Percentiles rank a stretch among this genome's conserved stretches.
Evolutionary conservation across 768 basidiomycete species (phyloP).

Genomic region (Lanmaoa pseudosensibilis): DNA sequence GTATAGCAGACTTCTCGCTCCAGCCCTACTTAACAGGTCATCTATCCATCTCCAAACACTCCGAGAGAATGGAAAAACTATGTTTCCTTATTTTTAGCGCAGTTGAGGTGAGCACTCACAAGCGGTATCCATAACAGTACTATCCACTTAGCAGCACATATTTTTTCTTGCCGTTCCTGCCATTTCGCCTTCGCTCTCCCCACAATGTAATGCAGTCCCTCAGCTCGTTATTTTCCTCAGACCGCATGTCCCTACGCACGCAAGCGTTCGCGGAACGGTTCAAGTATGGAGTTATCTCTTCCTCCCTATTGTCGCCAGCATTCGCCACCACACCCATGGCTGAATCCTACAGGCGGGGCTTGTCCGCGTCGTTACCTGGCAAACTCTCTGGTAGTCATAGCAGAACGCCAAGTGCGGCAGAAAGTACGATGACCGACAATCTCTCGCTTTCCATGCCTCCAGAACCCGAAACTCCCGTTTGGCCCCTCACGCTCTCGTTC

Average conservation of each 20-base stretch:
- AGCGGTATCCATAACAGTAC: slow-evolving; percentile 14
- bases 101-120: slow-evolving; percentile 39
- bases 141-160: slow-evolving; percentile 8
- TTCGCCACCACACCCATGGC: slow-evolving; percentile 42
- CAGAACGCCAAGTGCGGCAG: slow-evolving; percentile 42
- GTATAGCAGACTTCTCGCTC: slow-evolving; percentile 36
- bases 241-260: slow-evolving; percentile 36
- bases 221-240: slow-evolving; percentile 36
- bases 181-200: slow-evolving; percentile 8
- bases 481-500: slow-evolving; percentile 41
- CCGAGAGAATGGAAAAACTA: slow-evolving; percentile 28
- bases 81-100: slow-evolving; percentile 24
- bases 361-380: slow-evolving; percentile 47
- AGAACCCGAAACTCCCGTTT: slow-evolving; percentile 38
- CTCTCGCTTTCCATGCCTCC: slow-evolving; percentile 28
- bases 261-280: slow-evolving; percentile 72
- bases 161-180: neutral
- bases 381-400: slow-evolving; percentile 40
- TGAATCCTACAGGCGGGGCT: slow-evolving; percentile 33
- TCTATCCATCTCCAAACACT: slow-evolving; percentile 14
- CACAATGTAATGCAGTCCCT: slow-evolving; percentile 35
- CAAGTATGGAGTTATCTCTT: slow-evolving; percentile 83
- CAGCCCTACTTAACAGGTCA: slow-evolving; percentile 16
- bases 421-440: slow-evolving; percentile 25
- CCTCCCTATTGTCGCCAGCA: slow-evolving; percentile 65